Base-by-base conservation (phyloP, 768 basidiomycete genomes). In the Hemileccinum rubropunctum region DNA sequence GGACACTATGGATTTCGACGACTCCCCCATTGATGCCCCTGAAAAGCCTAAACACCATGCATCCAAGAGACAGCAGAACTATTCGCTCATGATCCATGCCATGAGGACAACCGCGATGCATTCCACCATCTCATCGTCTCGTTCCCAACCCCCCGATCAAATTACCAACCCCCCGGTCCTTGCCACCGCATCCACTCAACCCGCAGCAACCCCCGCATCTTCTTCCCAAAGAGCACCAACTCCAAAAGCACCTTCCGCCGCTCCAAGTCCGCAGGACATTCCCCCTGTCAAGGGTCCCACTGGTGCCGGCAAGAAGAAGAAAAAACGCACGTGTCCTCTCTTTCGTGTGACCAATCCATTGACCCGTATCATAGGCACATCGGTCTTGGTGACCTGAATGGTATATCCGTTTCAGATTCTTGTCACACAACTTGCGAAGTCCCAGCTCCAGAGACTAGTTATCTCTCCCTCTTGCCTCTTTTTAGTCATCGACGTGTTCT, bases 61-160 rank as follows among this genome's bases (percentile, higher is more conserved):
- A 18, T 71, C 71, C 20, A 82, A 77, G 60, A 83, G 78, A 57
- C 80, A 80, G 55, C 81, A 86, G 62, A 89, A 91, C 62, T 81
- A 75, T 49, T 71, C 77, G 56, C 75, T 90, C 18, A 75, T 92
- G 55, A 70, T 82, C 60, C 84, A 86, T 52, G 91, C 91, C 8
- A 88, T 93, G 88, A 80, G 76, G 55, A 80, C 87, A 4, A 89
- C 90, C 1, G 88, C 87, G 6, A 71, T 77, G 41, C 88, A 91
- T 57, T 79, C 88, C 17, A 81, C 73, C 54, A 73, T 74, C 53
- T 69, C 80, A 0, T 75, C 82, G 48, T 69, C 77, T 30, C 73
- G 63, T 53, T 53, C 68, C 17, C 68, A 67, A 11, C 64, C 67
- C 23, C 33, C 49, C 6, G 70, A 64, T 39, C 53, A 62, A 21